These are phyloP conservation scores for Paratrypanosoma confusum DNA, from an alignment of 208 protist species.

Conservation along the genomic window DNA sequence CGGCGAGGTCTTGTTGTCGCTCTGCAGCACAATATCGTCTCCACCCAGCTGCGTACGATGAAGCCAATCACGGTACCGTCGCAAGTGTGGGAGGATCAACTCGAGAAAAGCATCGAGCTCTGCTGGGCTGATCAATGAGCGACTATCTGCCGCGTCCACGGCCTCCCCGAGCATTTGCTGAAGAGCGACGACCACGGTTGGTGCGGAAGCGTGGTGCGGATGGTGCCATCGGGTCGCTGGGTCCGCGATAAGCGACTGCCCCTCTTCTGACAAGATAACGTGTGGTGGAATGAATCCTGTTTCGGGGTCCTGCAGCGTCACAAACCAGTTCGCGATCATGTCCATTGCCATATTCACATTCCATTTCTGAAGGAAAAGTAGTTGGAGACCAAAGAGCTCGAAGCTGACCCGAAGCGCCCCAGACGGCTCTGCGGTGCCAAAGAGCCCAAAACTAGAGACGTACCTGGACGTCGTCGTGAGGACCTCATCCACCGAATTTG, in stretches of 20 bases:
- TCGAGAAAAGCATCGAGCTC: slow-evolving; percentile 39
- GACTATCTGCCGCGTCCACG: slow-evolving; percentile 25
- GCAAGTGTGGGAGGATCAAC: slow-evolving; percentile 33
- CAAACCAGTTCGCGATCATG: slow-evolving; percentile 54
- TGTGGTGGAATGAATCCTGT: slow-evolving; percentile 60
- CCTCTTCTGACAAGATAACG: slow-evolving; percentile 21
- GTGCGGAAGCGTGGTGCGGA: slow-evolving; percentile 31
- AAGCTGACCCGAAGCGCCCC: too few species aligned
- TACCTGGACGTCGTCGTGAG: slow-evolving; percentile 11
- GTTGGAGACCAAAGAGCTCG: slow-evolving; percentile 51
- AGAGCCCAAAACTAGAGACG: slow-evolving; percentile 25
- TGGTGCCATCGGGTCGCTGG: slow-evolving; percentile 38
- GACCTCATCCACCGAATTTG: slow-evolving; percentile 20
- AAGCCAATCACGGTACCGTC: slow-evolving; percentile 59
- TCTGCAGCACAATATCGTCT: background rate
- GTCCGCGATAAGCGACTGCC: slow-evolving; percentile 30
- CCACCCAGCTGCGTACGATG: slow-evolving; percentile 58
- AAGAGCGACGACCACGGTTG: slow-evolving; percentile 55
- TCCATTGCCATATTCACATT: slow-evolving; percentile 78
- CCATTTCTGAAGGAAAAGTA: slow-evolving; percentile 56
- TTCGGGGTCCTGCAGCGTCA: slow-evolving; percentile 38
- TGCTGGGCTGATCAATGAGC: too few species aligned
- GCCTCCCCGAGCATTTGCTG: slow-evolving; percentile 28
- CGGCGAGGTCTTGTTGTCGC: slow-evolving; percentile 7
- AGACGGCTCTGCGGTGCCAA: slow-evolving; percentile 53